These are phyloP conservation scores for Candida insectorum DNA, from an alignment of 805 yeast genomes.

Conservation along the genomic window DNA sequence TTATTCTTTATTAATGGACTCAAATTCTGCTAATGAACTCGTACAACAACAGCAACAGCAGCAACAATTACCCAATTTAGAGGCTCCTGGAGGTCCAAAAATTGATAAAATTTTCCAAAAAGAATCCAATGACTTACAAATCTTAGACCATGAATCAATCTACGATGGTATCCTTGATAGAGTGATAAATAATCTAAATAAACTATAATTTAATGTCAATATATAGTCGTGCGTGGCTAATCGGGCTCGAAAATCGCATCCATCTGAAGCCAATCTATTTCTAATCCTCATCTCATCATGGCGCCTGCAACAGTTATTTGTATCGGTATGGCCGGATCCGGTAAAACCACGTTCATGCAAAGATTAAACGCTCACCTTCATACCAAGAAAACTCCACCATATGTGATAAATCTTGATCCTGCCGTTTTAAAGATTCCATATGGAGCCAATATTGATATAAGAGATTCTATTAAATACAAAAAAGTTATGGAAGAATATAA, in stretches of 20 bases:
- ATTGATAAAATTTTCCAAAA: slow-evolving; percentile 59
- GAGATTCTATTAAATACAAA: slow-evolving; percentile 93
- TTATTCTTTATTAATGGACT: slow-evolving; percentile 64
- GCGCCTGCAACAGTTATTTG: slow-evolving; percentile 42
- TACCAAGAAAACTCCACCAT: slow-evolving; percentile 69
- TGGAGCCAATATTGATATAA: slow-evolving; percentile 89
- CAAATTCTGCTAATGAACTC: slow-evolving; percentile 43
- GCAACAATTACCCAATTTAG: slow-evolving; percentile 36
- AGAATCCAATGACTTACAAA: slow-evolving; percentile 72
- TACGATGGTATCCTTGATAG: slow-evolving; percentile 63
- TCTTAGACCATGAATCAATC: slow-evolving; percentile 49
- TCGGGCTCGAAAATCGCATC: too few relatives aligned
- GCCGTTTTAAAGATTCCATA: slow-evolving; percentile 94
- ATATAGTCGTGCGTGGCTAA: too few relatives aligned
- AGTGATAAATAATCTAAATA: slow-evolving; percentile 20
- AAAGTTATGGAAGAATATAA: slow-evolving; percentile 96
- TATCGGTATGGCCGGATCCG: slow-evolving; percentile 62
- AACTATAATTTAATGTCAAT: too few relatives aligned
- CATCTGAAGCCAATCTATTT: too few relatives aligned
- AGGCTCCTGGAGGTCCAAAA: slow-evolving; percentile 61
- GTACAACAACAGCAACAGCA: slow-evolving; percentile 40
- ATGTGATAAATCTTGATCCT: slow-evolving; percentile 92
- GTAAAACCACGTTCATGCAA: slow-evolving; percentile 98
- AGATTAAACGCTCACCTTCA: slow-evolving; percentile 87
- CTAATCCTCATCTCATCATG: slow-evolving; percentile 14